Evolutionary conservation across 805 yeast species (phyloP).

Genomic region (Saccharomycodes ludwigii): DNA sequence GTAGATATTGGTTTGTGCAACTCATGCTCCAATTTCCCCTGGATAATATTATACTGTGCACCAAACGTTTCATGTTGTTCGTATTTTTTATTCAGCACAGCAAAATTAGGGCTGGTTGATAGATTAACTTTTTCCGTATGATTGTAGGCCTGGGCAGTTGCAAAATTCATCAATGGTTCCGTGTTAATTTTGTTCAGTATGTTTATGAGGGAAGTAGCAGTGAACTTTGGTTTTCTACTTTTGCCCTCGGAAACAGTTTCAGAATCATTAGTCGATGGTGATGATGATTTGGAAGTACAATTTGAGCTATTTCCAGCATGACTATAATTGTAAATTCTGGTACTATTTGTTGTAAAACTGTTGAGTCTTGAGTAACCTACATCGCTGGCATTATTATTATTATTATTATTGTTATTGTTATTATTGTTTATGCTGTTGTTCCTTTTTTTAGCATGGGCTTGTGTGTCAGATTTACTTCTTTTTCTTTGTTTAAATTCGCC

Average conservation of each 20-base stretch:
- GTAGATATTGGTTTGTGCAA: constrained; percentile 13
- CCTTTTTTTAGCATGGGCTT: too few relatives aligned
- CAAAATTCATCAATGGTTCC: not conserved
- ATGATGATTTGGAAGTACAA: too few relatives aligned
- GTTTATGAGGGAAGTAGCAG: not conserved
- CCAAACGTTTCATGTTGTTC: not conserved
- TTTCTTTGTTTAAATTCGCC: constrained; percentile 14
- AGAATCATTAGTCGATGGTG: too few relatives aligned
- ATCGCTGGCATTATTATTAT: not conserved
- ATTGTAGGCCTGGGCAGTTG: not conserved
- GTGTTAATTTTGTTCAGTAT: not conserved
- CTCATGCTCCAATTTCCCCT: constrained; percentile 7
- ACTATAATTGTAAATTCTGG: too few relatives aligned
- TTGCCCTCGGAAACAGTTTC: too few relatives aligned
- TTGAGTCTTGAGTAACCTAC: not conserved
- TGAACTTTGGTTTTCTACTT: not conserved
- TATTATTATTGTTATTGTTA: too few relatives aligned
- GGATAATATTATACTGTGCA: constrained; percentile 5
- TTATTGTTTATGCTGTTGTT: too few relatives aligned
- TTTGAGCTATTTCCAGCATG: too few relatives aligned
- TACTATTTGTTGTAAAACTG: not conserved
- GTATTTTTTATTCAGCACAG: not conserved
- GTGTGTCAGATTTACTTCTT: constrained; percentile 3
- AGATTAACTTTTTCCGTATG: too few relatives aligned
- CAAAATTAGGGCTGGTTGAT: constrained; percentile 6